These are phyloP conservation scores for Colletotrichum viniferum DNA, from an alignment of 2,329 filamentous ascomycete genomes.

Conservation along the genomic window DNA sequence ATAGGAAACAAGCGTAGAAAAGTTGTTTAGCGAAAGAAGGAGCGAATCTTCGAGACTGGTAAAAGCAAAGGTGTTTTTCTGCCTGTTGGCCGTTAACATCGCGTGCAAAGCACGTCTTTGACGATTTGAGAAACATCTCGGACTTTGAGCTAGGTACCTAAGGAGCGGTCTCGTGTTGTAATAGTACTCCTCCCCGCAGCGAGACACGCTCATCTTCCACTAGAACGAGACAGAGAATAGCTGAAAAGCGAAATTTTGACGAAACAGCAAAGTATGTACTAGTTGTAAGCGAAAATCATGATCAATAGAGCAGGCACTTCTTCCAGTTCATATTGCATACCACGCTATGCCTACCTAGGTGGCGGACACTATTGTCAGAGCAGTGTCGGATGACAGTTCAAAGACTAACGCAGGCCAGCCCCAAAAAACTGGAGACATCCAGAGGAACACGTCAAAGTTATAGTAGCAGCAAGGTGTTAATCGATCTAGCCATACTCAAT, in stretches of 20 bases:
- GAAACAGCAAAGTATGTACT: neutral
- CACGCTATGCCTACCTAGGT: neutral
- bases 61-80: neutral
- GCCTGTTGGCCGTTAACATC: neutral
- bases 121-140: neutral
- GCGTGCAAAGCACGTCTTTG: neutral
- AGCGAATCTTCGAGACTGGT: neutral
- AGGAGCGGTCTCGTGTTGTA: neutral
- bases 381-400: neutral
- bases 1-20: rapidly evolving
- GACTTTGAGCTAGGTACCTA: neutral
- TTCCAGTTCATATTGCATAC: neutral
- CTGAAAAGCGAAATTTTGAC: neutral
- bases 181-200: neutral
- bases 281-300: rapidly evolving
- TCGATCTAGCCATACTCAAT: neutral
- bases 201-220: neutral
- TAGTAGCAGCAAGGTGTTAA: neutral
- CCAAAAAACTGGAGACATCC: neutral
- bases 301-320: neutral
- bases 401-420: neutral
- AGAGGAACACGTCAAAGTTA: neutral
- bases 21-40: neutral
- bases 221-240: neutral
- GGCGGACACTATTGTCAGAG: neutral